Evolutionary conservation across 208 protist genomes (phyloP), one percentile per base, ranked within the genome.

Genomic region (Entamoeba invadens): DNA sequence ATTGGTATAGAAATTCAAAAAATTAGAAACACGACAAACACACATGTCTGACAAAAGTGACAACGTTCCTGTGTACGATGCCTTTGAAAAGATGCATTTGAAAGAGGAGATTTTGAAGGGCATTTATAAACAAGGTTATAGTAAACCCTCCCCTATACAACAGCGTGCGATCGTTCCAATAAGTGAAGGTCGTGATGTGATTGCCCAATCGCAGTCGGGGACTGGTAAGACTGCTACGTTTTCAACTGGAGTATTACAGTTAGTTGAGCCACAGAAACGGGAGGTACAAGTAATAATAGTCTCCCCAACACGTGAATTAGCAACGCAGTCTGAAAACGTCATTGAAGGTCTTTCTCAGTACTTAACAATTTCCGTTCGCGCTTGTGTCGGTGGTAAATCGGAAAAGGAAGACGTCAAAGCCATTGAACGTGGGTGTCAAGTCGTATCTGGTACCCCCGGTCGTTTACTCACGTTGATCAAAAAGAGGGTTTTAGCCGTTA

Each of bases 151-250:
- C 25, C 96, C 98, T 93, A 98, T 99, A 93, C 99, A 99, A 96
- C 97, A 99, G 94, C 97, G 99, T 95, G 98, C 97, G 92, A 99
- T 99, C 93, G 98, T 98, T 92, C 97, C 99, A 96, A 98, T 98
- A 12, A 98, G 99, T 91, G 95, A 99, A 5, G 98, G 98, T 92
- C 97, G 95, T 0, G 99, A 99, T 95, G 97, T 99, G 42, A 95
- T 99, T 14, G 99, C 98, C 51, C 99, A 99, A 97, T 99, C 98
- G 46, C 99, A 99, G 96, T 98, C 97, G n/a, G 99, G 99, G 93
- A 99, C 99, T 98, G 99, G 99, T 91, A 99, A 99, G 97, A 99
- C 99, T 8, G 98, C 98, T 50, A 98, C 99, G 18, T 99, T 99
- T 96, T n/a, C 45, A 3, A 2, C 45, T 18, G 42, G 38, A 5